These are phyloP conservation scores for Boletales sp. DNA, from an alignment of 768 basidiomycete genomes.

Conservation along the genomic window DNA sequence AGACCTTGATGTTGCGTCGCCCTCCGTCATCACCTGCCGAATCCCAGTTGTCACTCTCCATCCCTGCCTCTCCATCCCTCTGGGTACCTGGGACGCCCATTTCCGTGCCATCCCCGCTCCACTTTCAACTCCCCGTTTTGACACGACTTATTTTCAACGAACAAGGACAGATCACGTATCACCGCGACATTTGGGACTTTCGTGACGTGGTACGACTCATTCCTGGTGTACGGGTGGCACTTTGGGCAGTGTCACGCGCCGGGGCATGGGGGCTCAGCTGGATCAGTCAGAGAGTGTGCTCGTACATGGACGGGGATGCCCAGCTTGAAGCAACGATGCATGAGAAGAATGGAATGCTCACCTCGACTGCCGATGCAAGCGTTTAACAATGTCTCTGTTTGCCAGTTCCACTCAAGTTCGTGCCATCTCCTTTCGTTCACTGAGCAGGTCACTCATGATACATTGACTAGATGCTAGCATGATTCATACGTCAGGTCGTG, in stretches of 20 bases:
- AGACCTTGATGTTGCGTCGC: constrained; percentile 35
- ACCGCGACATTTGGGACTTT: constrained; percentile 80
- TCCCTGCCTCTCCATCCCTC: constrained; percentile 44
- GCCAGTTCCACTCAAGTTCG: neutral
- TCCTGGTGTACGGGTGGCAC: constrained; percentile 61
- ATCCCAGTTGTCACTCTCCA: constrained; percentile 24
- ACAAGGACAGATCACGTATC: constrained; percentile 73
- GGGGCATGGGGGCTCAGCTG: constrained; percentile 55
- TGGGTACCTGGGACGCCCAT: constrained; percentile 57
- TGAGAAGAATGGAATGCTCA: constrained; percentile 12
- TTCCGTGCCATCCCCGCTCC: constrained; percentile 65
- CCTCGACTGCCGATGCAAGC: constrained; percentile 2
- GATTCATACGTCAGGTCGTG: neutral
- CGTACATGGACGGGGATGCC: constrained; percentile 3
- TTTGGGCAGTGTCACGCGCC: constrained; percentile 67
- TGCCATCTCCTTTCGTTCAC: neutral
- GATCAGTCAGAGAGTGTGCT: constrained; percentile 19
- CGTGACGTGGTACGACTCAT: constrained; percentile 72
- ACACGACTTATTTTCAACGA: constrained; percentile 79
- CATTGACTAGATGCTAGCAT: neutral
- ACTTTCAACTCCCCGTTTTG: constrained; percentile 66
- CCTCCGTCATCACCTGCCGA: constrained; percentile 31
- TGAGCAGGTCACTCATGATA: neutral
- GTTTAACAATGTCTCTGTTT: constrained; percentile 4
- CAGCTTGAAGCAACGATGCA: neutral